A percentile compares a stretch with the other conserved stretches of the same genome.
Conservation (phyloP, 768 basidiomycete genomes). For the Hericium rajendrae region DNA sequence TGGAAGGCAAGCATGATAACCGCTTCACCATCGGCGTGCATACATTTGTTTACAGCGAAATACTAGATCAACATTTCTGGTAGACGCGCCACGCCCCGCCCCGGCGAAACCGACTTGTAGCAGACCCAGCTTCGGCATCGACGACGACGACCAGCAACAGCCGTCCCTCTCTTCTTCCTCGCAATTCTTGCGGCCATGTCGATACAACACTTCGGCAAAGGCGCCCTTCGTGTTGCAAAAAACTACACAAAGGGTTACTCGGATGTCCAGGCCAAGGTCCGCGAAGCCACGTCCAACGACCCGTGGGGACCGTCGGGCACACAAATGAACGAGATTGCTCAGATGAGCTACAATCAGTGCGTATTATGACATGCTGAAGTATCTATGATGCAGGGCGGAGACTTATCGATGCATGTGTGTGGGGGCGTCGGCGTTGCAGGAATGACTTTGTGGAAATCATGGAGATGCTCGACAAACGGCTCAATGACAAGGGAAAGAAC, state of each 20-base stretch:
- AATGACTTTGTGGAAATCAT: slow-evolving; percentile 98
- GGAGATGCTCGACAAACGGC: slow-evolving; percentile 98
- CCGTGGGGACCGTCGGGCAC: slow-evolving; percentile 97
- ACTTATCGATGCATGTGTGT: too few relatives aligned
- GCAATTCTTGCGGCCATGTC: slow-evolving; percentile 25
- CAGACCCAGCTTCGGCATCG: not conserved
- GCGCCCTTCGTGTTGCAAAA: slow-evolving; percentile 80
- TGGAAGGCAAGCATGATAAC: slow-evolving; percentile 30
- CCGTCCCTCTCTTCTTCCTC: too few relatives aligned
- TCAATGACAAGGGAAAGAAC: slow-evolving; percentile 99
- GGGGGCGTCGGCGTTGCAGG: slow-evolving; percentile 25
- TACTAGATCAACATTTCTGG: too few relatives aligned
- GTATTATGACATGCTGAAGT: slow-evolving; percentile 23
- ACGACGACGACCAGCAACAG: not conserved
- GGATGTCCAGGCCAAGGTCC: slow-evolving; percentile 89
- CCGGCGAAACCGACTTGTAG: not conserved
- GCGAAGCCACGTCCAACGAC: slow-evolving; percentile 95
- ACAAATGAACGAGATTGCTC: slow-evolving; percentile 98
- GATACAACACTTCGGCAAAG: slow-evolving; percentile 77
- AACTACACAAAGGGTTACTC: slow-evolving; percentile 97
- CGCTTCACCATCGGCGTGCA: slow-evolving; percentile 20
- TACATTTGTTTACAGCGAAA: too few relatives aligned
- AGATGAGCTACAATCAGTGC: slow-evolving; percentile 94
- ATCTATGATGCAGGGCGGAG: not conserved
- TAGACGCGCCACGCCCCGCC: not conserved